phyloP scores from a whole-genome alignment of 495 filamentous ascomycete species.

The Tuber aestivum region DNA sequence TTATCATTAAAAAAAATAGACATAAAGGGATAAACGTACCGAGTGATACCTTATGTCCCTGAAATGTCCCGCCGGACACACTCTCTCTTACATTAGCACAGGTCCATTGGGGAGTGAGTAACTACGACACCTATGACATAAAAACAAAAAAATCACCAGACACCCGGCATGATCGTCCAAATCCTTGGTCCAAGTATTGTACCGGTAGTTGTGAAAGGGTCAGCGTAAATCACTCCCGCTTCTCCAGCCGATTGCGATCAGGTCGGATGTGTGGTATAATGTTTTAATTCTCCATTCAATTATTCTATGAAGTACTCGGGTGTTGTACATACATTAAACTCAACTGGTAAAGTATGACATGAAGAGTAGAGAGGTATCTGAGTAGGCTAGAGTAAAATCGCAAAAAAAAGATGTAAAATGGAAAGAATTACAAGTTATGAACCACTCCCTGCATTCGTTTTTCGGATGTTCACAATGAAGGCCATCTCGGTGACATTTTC shows the following conservation, averaged over 20 bases:
- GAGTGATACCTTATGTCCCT: too few species aligned
- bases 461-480: not conserved
- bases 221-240: not conserved
- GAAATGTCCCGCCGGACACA: too few species aligned
- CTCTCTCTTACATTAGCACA: too few species aligned
- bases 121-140: too few species aligned
- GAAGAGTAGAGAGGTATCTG: not conserved
- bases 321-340: not conserved
- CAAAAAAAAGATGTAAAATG: not conserved
- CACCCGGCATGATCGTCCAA: too few species aligned
- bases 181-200: too few species aligned
- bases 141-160: too few species aligned
- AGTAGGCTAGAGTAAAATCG: not conserved
- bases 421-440: slow-evolving; percentile 1
- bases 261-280: not conserved
- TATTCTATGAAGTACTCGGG: not conserved
- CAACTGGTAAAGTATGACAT: not conserved
- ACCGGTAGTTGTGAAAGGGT: not conserved
- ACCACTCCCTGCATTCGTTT: not conserved
- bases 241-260: not conserved
- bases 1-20: too few species aligned
- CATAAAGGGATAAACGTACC: too few species aligned
- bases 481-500: not conserved
- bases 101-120: too few species aligned
- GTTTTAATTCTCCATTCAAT: not conserved